phyloP scores from a whole-genome alignment of 2,329 filamentous ascomycete genomes.

The Fusarium pseudonygamai region DNA sequence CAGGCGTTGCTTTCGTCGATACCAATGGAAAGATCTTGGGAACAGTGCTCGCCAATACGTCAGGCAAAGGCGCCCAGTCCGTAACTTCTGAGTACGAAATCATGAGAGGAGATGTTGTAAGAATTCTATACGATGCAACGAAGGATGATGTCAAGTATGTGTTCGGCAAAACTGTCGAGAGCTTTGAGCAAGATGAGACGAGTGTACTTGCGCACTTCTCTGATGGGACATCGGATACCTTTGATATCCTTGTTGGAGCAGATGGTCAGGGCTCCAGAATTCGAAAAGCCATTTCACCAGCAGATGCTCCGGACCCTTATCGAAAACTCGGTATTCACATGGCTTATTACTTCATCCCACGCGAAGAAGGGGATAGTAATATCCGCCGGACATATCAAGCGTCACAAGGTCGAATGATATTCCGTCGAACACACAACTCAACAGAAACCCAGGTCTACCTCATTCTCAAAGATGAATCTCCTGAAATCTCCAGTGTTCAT shows the following conservation, averaged over 20 bases:
- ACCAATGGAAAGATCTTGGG: neutral
- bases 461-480: conserved; percentile 11
- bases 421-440: conserved; percentile 28
- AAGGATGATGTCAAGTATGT: conserved; percentile 8
- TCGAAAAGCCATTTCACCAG: conserved; percentile 9
- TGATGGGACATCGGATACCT: conserved; percentile 3
- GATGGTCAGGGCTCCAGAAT: conserved; percentile 27
- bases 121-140: conserved; percentile 50
- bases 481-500: conserved; percentile 11
- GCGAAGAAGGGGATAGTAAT: conserved; percentile 15
- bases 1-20: conserved; percentile 11
- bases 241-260: conserved; percentile 25
- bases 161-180: conserved; percentile 16
- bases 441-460: conserved; percentile 30
- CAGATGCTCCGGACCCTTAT: conserved; percentile 1
- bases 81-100: conserved; percentile 64
- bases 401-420: conserved; percentile 20
- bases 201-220: conserved; percentile 19
- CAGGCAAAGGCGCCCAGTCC: conserved; percentile 40
- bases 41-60: conserved; percentile 24
- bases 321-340: conserved; percentile 36
- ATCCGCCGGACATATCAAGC: conserved; percentile 19
- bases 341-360: conserved; percentile 28
- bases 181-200: conserved; percentile 26
- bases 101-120: conserved; percentile 61